phyloP scores from a whole-genome alignment of 2,329 filamentous ascomycete genomes.

The Monosporascus sp. region DNA sequence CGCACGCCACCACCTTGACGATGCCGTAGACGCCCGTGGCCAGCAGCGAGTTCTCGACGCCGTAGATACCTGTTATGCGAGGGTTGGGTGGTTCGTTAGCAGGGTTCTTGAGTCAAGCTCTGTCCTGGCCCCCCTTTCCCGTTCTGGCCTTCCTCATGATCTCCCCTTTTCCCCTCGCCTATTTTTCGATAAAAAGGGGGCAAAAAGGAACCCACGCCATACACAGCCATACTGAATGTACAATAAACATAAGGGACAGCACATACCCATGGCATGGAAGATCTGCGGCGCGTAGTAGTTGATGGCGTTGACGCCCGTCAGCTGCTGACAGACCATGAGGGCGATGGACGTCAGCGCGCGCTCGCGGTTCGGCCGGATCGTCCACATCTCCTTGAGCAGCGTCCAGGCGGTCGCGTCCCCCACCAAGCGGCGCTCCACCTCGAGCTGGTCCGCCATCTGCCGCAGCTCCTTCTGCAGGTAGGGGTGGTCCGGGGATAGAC shows the following conservation, averaged over 20 bases:
- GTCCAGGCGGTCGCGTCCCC: conserved; percentile 44
- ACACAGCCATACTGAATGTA: too few species aligned
- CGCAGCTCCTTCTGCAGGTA: conserved; percentile 46
- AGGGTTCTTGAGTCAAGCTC: not conserved
- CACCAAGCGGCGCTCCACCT: conserved; percentile 44
- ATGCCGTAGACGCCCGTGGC: conserved; percentile 71
- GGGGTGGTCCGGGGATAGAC: conserved; percentile 46
- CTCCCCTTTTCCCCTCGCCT: not conserved
- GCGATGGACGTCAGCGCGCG: conserved; percentile 42
- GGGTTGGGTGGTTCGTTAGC: not conserved
- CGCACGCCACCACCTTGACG: conserved; percentile 61
- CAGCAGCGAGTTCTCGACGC: conserved; percentile 55
- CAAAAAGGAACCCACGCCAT: too few species aligned
- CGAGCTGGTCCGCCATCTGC: conserved; percentile 39
- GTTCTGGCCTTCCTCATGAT: not conserved
- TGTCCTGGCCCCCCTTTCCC: not conserved
- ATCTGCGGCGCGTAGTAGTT: conserved; percentile 68
- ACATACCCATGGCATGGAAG: conserved; percentile 55
- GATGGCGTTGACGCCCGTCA: conserved; percentile 41
- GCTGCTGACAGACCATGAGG: conserved; percentile 48
- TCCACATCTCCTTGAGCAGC: conserved; percentile 23
- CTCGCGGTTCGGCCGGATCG: conserved; percentile 37
- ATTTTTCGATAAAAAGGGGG: not conserved
- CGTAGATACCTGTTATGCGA: conserved; percentile 28
- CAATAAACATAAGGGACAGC: not conserved